These are phyloP conservation scores for Rubia yunnanensis DNA, from an alignment of 257 asterid genomes.

Conservation along the genomic window DNA sequence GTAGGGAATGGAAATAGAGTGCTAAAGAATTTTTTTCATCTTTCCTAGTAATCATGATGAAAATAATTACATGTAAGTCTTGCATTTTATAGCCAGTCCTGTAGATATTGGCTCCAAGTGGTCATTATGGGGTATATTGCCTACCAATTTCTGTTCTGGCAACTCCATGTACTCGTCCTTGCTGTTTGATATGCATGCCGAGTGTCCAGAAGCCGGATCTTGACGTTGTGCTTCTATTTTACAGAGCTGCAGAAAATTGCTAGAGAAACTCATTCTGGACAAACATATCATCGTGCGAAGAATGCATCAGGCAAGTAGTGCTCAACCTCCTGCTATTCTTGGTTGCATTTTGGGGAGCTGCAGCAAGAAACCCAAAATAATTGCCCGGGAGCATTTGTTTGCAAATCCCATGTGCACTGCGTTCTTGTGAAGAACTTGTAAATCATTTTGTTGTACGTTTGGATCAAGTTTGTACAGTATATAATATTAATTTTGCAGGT, in stretches of 20 bases:
- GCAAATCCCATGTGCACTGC: slow-evolving; percentile 62
- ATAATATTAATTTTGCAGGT: not conserved
- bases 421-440: slow-evolving; percentile 42
- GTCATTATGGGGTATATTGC: not conserved
- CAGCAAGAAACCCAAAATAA: slow-evolving; percentile 32
- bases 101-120: not conserved
- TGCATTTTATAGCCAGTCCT: not conserved
- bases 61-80: not conserved
- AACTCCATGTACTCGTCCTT: not conserved
- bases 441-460: not conserved
- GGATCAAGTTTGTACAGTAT: not conserved
- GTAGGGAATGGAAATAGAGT: not conserved
- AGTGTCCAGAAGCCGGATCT: not conserved
- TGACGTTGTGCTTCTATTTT: slow-evolving; percentile 12
- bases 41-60: not conserved
- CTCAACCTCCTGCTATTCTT: slow-evolving; percentile 59
- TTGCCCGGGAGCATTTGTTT: slow-evolving; percentile 55
- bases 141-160: not conserved
- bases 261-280: slow-evolving; percentile 59
- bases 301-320: slow-evolving; percentile 43
- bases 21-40: not conserved
- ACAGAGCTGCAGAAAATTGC: slow-evolving; percentile 80
- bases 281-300: slow-evolving; percentile 49
- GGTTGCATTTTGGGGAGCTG: slow-evolving; percentile 37
- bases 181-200: not conserved